Evolutionary conservation across 2,329 filamentous ascomycete species (phyloP), one percentile per base, ranked within the genome.

Genomic region (Phyllachora maydis): DNA sequence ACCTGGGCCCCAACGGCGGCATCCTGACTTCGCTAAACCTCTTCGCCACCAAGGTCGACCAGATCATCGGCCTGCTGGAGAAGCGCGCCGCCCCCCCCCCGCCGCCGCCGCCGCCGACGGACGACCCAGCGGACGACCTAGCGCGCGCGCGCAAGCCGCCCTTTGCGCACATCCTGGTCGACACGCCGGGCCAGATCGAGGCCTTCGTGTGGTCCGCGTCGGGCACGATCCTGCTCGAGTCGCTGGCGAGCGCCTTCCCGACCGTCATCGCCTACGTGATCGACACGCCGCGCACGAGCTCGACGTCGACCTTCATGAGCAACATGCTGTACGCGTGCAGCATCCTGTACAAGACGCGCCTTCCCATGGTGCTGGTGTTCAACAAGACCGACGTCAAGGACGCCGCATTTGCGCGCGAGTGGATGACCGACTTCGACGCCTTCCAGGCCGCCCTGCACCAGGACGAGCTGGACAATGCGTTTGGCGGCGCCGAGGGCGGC

Each of bases 251-350:
- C 4, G 82, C 77, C 1, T 95, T 98, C 43, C 88, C 90, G 1
- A 98, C 90, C 0, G 81, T 98, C 19, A 81, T 98, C 37, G 88
- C 88, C 27, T 98, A 95, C 50, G 66, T 98, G 29, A 92, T 98
- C 47, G 88, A 98, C 49, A 98, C 88, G 2, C 88, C 90, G 4
- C 71, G 88, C 25, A 91, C 83, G 9, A 70, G 76, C 17, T 91
- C 81, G 18, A 95, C 88, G 0, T 83, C 76, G 32, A 98, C 88
- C 0, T 98, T 98, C 50, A 98, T 98, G 88, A 90, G 78, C 45
- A 98, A 98, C 52, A 98, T 98, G 88, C 70, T 98, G 20, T 98
- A 98, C 48, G 88, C 88, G 12, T 95, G 88, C 59, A 91, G 78
- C 29, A 98, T 98, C 33, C 65, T 98, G 10, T 98, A 98, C 65